These are phyloP conservation scores for Leccinum subrobustum DNA, from an alignment of 1,284 basidiomycete species.

Conservation along the genomic window DNA sequence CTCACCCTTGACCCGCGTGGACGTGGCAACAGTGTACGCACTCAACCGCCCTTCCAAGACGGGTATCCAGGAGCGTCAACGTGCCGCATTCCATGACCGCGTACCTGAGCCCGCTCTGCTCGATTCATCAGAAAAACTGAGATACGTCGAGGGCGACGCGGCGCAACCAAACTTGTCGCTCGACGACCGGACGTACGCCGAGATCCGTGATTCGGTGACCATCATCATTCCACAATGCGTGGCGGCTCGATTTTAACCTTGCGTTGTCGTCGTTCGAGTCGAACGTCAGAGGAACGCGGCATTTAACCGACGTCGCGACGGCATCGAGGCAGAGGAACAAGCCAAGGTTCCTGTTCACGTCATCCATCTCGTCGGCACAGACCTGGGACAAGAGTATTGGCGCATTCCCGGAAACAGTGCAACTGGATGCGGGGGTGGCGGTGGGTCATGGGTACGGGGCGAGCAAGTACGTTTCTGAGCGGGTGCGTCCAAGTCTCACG, in stretches of 20 bases:
- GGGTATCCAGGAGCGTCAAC: constrained; percentile 26
- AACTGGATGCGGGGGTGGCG: constrained; percentile 15
- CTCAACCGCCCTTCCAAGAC: constrained; percentile 30
- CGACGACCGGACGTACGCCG: constrained; percentile 17
- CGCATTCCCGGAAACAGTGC: constrained; percentile 23
- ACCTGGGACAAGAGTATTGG: constrained; percentile 19
- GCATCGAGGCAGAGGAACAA: constrained; percentile 20
- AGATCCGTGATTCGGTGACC: constrained; percentile 27
- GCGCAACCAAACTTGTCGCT: constrained; percentile 27
- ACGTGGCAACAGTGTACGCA: constrained; percentile 31
- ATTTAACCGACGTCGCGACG: constrained; percentile 36
- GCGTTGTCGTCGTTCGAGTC: constrained; percentile 35
- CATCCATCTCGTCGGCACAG: constrained; percentile 27
- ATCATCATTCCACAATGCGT: constrained; percentile 14
- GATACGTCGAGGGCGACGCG: constrained; percentile 31
- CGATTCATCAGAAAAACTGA: constrained; percentile 28
- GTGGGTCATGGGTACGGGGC: constrained; percentile 22
- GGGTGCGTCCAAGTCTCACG: constrained; percentile 17
- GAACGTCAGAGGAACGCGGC: constrained; percentile 27
- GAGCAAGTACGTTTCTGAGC: constrained; percentile 27
- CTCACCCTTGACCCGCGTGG: constrained; percentile 16
- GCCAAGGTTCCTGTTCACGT: constrained; percentile 33
- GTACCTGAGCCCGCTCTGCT: constrained; percentile 32
- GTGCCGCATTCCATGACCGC: constrained; percentile 28
- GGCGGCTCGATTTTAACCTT: constrained; percentile 37